Conservation (phyloP, 2,329 filamentous ascomycete genomes). For the Setomelanomma holmii region DNA sequence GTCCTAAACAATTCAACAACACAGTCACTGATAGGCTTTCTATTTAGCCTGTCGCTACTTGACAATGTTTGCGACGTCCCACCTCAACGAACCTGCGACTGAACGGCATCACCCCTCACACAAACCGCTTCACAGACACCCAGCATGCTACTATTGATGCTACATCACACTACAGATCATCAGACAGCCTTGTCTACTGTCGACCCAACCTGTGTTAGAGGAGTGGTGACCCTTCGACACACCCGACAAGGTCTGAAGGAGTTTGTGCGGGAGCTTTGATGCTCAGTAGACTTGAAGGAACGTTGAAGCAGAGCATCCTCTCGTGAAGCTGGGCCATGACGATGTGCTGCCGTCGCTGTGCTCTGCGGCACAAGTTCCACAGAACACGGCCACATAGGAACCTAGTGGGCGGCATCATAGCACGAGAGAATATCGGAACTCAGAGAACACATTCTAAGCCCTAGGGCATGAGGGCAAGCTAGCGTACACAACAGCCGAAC, state of each 20-base stretch:
- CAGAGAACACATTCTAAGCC: slow-evolving; percentile 5
- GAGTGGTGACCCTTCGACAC: slow-evolving; percentile 13
- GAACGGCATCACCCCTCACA: slow-evolving; percentile 5
- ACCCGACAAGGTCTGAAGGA: slow-evolving; percentile 36
- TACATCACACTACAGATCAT: slow-evolving; percentile 16
- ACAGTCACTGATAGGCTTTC: slow-evolving; percentile 21
- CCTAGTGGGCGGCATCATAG: slow-evolving; percentile 15
- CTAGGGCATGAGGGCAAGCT: slow-evolving; percentile 7
- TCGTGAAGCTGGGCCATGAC: slow-evolving; percentile 11
- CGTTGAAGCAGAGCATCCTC: slow-evolving; percentile 15
- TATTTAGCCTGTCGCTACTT: slow-evolving; percentile 7
- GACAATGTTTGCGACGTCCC: slow-evolving; percentile 16
- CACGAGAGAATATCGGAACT: slow-evolving; percentile 2
- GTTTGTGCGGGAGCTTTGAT: slow-evolving; percentile 19
- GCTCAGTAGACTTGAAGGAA: slow-evolving; percentile 12
- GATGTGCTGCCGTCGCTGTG: slow-evolving; percentile 14
- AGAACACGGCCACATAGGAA: slow-evolving; percentile 20
- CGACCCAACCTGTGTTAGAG: slow-evolving; percentile 7
- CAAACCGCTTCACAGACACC: slow-evolving; percentile 11
- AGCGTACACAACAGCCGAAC: slow-evolving; percentile 15
- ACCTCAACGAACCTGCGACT: not conserved
- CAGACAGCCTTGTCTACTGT: slow-evolving; percentile 18
- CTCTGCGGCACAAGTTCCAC: slow-evolving; percentile 13
- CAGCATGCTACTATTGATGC: slow-evolving; percentile 20
- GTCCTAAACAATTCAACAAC: slow-evolving; percentile 15